These are phyloP conservation scores for Claviceps africana DNA, from an alignment of 2,329 filamentous ascomycete genomes.

Conservation along the genomic window DNA sequence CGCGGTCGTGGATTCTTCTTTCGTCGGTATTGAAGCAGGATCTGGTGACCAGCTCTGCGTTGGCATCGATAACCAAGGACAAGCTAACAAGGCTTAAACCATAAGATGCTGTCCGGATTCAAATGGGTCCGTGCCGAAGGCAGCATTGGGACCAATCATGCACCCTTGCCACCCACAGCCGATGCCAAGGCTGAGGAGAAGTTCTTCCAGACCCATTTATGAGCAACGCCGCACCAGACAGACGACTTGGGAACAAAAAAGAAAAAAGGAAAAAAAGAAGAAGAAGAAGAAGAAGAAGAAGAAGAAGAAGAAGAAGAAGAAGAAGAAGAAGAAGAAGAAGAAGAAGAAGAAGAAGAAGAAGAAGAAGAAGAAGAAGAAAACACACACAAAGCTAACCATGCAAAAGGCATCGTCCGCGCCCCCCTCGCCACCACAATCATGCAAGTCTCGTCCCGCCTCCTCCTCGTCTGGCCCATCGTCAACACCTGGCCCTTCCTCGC, in stretches of 20 bases:
- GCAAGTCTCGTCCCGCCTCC: slow-evolving; percentile 77
- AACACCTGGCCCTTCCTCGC: slow-evolving; percentile 57
- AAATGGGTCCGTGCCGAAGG: slow-evolving; percentile 26
- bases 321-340: background rate
- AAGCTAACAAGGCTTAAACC: slow-evolving; percentile 13
- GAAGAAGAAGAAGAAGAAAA: background rate
- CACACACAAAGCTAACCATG: background rate
- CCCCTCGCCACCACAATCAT: slow-evolving; percentile 74
- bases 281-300: background rate
- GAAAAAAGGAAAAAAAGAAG: background rate
- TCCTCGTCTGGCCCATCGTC: slow-evolving; percentile 80
- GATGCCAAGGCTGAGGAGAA: slow-evolving; percentile 10
- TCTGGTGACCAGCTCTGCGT: background rate
- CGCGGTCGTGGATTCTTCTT: background rate
- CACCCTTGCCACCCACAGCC: background rate
- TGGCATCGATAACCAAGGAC: slow-evolving; percentile 8
- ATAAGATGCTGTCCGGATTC: slow-evolving; percentile 19
- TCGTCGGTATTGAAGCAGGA: background rate
- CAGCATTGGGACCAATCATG: slow-evolving; percentile 16
- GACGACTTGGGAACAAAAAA: background rate
- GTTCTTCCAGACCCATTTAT: background rate
- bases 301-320: background rate
- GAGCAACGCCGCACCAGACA: background rate
- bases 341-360: too few relatives aligned
- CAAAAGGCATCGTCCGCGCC: slow-evolving; percentile 65